Conservation (phyloP, 148 eudicot species). For the Fagopyrum tataricum region DNA sequence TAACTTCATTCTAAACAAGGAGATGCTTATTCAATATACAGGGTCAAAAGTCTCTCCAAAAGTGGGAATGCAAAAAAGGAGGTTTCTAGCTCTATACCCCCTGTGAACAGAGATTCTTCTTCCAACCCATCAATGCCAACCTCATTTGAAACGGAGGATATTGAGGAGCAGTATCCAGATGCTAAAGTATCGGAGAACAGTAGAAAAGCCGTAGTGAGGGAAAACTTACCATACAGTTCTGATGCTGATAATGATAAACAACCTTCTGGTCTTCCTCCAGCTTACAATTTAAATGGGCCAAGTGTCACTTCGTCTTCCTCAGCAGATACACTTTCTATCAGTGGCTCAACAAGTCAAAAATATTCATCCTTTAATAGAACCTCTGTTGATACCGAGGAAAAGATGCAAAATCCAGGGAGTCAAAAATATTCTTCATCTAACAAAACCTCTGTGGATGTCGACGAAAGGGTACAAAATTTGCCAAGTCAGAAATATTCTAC, state of each 20-base stretch:
- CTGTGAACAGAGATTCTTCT: conserved; percentile 48
- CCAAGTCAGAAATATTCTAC: conserved; percentile 29
- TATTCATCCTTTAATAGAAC: background rate
- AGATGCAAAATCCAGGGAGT: conserved; percentile 44
- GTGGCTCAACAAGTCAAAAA: conserved; percentile 30
- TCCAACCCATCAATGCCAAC: conserved; percentile 36
- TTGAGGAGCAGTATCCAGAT: conserved; percentile 48
- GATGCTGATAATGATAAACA: conserved; percentile 44
- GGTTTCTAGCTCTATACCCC: conserved; percentile 37
- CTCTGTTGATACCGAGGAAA: conserved; percentile 39
- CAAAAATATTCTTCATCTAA: conserved; percentile 21
- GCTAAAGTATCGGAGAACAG: conserved; percentile 40
- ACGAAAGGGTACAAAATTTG: conserved; percentile 47
- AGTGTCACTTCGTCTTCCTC: conserved; percentile 19
- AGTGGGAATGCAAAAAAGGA: conserved; percentile 84
- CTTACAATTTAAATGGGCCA: conserved; percentile 36
- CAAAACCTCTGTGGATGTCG: conserved; percentile 28
- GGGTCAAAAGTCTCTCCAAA: conserved; percentile 96
- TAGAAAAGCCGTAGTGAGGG: conserved; percentile 53
- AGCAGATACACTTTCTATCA: conserved; percentile 10
- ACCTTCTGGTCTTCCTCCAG: conserved; percentile 40
- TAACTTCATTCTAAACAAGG: background rate
- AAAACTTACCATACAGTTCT: conserved; percentile 34
- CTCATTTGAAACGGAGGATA: conserved; percentile 50
- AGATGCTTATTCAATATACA: conserved; percentile 22